These are phyloP conservation scores for Phanerochaete carnosa DNA, from an alignment of 768 basidiomycete genomes.

Conservation along the genomic window DNA sequence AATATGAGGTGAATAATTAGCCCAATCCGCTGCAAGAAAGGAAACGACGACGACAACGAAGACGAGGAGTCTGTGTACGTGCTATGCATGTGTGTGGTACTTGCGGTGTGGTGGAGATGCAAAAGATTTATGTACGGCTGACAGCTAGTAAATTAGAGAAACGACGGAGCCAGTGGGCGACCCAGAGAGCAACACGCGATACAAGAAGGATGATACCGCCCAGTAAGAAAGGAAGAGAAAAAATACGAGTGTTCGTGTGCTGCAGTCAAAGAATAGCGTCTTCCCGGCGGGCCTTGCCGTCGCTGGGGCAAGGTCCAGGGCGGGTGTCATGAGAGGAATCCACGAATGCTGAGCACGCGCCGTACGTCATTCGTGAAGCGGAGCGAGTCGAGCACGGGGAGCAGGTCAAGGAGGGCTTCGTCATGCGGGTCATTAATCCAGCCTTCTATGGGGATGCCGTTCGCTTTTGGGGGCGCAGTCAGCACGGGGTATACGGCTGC, in stretches of 20 bases:
- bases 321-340: constrained; percentile 36
- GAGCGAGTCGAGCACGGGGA: constrained; percentile 93
- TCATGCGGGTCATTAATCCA: constrained; percentile 98
- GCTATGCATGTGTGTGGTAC: background rate
- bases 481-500: background rate
- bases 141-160: constrained; percentile 6
- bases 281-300: background rate
- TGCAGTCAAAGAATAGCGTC: background rate
- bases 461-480: constrained; percentile 51
- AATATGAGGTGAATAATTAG: background rate
- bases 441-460: constrained; percentile 98
- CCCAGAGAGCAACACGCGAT: background rate
- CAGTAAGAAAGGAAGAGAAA: background rate
- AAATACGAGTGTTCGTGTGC: background rate
- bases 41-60: background rate
- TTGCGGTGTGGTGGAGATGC: background rate
- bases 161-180: background rate
- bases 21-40: background rate
- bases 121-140: background rate
- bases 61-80: background rate
- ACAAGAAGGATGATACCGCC: background rate
- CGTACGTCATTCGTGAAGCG: constrained; percentile 96
- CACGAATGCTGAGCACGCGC: constrained; percentile 77
- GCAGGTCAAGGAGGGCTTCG: constrained; percentile 91
- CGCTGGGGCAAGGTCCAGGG: background rate